A percentile compares a stretch with the other conserved stretches of the same genome.
These are phyloP conservation scores for Dipodascus geniculatus DNA, from an alignment of 805 yeast genomes.

Conservation along the genomic window DNA sequence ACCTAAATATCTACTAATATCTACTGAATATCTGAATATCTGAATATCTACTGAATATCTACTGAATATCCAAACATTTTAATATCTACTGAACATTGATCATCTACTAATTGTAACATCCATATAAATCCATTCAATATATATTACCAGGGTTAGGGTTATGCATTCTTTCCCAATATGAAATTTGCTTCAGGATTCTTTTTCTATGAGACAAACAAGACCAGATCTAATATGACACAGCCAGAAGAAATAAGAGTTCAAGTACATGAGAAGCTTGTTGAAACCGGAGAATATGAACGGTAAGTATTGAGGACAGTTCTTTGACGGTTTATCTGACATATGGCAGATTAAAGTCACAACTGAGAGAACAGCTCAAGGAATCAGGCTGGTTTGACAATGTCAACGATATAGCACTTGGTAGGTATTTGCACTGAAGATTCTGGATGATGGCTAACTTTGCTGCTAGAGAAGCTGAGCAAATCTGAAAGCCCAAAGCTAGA, in stretches of 20 bases:
- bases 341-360: slow-evolving; percentile 12
- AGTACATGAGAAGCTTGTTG: slow-evolving; percentile 54
- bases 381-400: slow-evolving; percentile 83
- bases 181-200: neutral
- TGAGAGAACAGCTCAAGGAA: slow-evolving; percentile 55
- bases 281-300: slow-evolving; percentile 72
- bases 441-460: neutral
- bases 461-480: slow-evolving; percentile 27
- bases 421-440: slow-evolving; percentile 9
- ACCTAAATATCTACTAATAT: too few species aligned
- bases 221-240: neutral
- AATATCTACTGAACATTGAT: too few species aligned
- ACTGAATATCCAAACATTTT: too few species aligned
- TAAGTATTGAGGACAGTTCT: slow-evolving; percentile 21
- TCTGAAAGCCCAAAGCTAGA: slow-evolving; percentile 40
- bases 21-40: too few species aligned
- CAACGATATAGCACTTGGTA: slow-evolving; percentile 44
- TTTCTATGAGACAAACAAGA: neutral
- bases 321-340: too few species aligned
- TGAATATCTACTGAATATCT: too few species aligned
- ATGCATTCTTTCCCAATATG: neutral
- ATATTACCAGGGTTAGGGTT: neutral
- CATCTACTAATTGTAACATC: too few species aligned
- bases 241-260: neutral
- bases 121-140: too few species aligned